A percentile compares a stretch with the other conserved stretches of the same genome.
phyloP scores from a whole-genome alignment of 2,329 filamentous ascomycete species.

The Capronia americana region DNA sequence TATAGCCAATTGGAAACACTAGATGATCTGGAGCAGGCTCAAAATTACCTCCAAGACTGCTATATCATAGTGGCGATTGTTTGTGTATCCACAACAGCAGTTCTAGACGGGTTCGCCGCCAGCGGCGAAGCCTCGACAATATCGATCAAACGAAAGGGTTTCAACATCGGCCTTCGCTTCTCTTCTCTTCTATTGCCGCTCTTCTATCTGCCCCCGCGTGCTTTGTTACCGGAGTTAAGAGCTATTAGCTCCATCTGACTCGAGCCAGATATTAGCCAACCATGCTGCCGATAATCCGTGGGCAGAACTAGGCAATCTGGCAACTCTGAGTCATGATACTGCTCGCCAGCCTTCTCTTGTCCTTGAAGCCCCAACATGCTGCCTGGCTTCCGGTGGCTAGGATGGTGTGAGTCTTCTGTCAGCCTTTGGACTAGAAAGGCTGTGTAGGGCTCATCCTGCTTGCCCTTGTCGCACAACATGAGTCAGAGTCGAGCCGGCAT shows the following conservation, averaged over 20 bases:
- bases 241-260: conserved; percentile 17
- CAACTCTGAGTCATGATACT: conserved; percentile 13
- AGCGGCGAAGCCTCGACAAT: background rate
- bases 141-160: background rate
- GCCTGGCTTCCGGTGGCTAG: background rate
- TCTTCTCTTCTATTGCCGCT: background rate
- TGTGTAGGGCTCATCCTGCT: background rate
- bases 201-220: too few species aligned
- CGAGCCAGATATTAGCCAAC: background rate
- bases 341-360: background rate
- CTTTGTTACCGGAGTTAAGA: conserved; percentile 13
- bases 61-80: conserved; percentile 8
- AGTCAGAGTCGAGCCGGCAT: background rate
- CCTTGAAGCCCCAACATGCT: background rate
- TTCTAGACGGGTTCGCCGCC: conserved; percentile 11
- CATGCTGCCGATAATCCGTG: background rate
- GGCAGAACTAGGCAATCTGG: conserved; percentile 1
- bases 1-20: conserved; percentile 22
- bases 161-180: background rate
- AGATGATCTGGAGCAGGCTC: conserved; percentile 3
- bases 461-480: background rate
- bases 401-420: background rate
- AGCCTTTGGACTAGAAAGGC: background rate
- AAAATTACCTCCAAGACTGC: conserved; percentile 18
- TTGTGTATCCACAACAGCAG: background rate